A percentile compares a stretch with the other conserved stretches of the same genome.
These are phyloP conservation scores for Adiantum capillusveneris DNA, from an alignment of 75 land plant genomes.

Conservation along the genomic window DNA sequence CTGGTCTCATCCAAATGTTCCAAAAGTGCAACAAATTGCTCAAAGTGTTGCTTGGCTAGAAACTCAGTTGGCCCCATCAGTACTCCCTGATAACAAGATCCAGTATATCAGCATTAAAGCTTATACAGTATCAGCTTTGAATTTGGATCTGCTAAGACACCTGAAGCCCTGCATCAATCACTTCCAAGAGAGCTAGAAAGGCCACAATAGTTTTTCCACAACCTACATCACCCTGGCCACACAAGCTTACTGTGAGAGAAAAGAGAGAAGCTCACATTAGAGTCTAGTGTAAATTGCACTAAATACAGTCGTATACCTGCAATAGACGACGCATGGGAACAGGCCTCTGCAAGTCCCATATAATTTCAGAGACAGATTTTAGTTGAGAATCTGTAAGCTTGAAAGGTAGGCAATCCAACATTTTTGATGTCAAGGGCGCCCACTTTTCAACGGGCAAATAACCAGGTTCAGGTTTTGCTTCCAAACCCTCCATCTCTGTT, in stretches of 20 bases:
- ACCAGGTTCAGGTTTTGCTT: constrained; percentile 36
- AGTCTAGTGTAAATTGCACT: too few relatives aligned
- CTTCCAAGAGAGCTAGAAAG: constrained; percentile 80
- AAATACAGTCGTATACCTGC: constrained; percentile 35
- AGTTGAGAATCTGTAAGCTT: constrained; percentile 73
- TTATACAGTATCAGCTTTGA: not conserved
- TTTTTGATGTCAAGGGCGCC: constrained; percentile 59
- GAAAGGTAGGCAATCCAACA: constrained; percentile 65
- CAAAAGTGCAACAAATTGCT: constrained; percentile 41
- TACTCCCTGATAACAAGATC: constrained; percentile 49
- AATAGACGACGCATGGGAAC: constrained; percentile 89
- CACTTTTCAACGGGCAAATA: constrained; percentile 47
- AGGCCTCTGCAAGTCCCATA: constrained; percentile 75
- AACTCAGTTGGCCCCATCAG: constrained; percentile 97
- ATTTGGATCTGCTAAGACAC: constrained; percentile 16
- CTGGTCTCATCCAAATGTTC: constrained; percentile 38
- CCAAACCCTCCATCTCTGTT: constrained; percentile 35
- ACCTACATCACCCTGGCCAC: constrained; percentile 91
- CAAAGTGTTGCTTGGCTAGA: constrained; percentile 78
- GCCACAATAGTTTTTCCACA: constrained; percentile 98
- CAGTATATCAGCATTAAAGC: not conserved
- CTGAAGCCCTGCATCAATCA: constrained; percentile 83
- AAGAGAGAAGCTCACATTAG: too few relatives aligned
- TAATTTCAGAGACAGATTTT: constrained; percentile 80
- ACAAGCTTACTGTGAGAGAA: too few relatives aligned